Percentiles rank a stretch among this genome's conserved stretches.
Conservation (phyloP, 1,139 yeast species). For the Blastobotrys indianensis region DNA sequence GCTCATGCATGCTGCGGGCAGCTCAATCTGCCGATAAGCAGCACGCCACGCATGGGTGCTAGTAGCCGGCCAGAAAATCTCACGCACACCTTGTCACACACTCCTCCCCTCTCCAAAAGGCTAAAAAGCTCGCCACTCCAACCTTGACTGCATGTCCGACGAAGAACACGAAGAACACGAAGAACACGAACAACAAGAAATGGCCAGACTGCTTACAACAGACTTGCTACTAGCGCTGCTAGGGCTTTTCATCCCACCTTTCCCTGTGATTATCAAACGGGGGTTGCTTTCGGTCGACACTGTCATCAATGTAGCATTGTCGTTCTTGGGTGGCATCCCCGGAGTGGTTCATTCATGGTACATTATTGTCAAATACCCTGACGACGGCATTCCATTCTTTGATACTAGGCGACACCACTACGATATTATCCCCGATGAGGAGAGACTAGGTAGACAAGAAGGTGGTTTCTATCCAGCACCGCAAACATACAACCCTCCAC, state of each 20-base stretch:
- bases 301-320: constrained; percentile 51
- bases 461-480: constrained; percentile 6
- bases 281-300: constrained; percentile 61
- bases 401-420: constrained; percentile 19
- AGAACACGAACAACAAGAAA: too few relatives aligned
- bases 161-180: too few relatives aligned
- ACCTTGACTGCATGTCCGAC: too few relatives aligned
- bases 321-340: constrained; percentile 64
- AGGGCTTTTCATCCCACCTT: constrained; percentile 62
- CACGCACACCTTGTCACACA: too few relatives aligned
- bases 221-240: constrained; percentile 51
- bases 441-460: not conserved
- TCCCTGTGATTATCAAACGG: constrained; percentile 64
- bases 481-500: not conserved
- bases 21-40: too few relatives aligned
- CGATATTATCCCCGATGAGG: constrained; percentile 19
- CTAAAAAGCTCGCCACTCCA: too few relatives aligned
- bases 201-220: constrained; percentile 19
- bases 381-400: constrained; percentile 51
- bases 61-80: too few relatives aligned
- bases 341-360: constrained; percentile 48
- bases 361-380: constrained; percentile 38
- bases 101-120: too few relatives aligned
- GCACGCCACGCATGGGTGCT: too few relatives aligned
- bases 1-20: too few relatives aligned